Evolutionary conservation across 768 basidiomycete species (phyloP).

Genomic region (Lactarius tabidus): DNA sequence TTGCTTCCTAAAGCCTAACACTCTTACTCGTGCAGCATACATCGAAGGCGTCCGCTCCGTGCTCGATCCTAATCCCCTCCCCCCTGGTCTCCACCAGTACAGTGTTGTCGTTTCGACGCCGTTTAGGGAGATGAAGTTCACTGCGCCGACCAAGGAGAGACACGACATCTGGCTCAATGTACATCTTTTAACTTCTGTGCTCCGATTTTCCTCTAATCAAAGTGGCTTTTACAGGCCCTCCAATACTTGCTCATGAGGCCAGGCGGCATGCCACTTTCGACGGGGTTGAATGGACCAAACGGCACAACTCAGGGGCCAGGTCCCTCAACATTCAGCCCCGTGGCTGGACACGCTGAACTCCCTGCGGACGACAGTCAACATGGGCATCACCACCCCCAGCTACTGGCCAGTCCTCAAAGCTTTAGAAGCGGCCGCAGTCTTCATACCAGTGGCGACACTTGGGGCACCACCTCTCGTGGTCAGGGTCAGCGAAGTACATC

Average conservation of each 20-base stretch:
- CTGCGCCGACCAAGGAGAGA: constrained; percentile 91
- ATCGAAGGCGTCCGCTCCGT: constrained; percentile 90
- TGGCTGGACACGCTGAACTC: constrained; percentile 31
- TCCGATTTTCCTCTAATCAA: constrained; percentile 19
- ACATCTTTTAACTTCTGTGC: constrained; percentile 30
- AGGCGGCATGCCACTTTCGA: constrained; percentile 30
- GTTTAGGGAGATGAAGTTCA: constrained; percentile 96
- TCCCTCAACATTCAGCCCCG: constrained; percentile 30
- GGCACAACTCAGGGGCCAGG: constrained; percentile 11
- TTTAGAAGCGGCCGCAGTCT: constrained; percentile 64
- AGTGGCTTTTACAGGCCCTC: constrained; percentile 58
- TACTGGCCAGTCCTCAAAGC: constrained; percentile 64
- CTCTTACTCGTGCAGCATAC: constrained; percentile 54
- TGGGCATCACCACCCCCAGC: constrained; percentile 45
- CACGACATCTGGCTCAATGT: constrained; percentile 98
- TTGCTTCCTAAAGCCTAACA: constrained; percentile 2
- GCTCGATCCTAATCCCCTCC: constrained; percentile 94
- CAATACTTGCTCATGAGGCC: constrained; percentile 87
- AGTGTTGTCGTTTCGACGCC: constrained; percentile 91
- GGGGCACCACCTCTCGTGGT: constrained; percentile 74
- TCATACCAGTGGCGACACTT: constrained; percentile 53
- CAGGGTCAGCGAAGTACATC: constrained; percentile 75
- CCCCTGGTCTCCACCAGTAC: constrained; percentile 88
- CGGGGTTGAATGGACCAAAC: constrained; percentile 26
- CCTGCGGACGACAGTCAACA: constrained; percentile 38